Base-by-base conservation (phyloP, 2,329 filamentous ascomycete species). In the Nigrospora sphaerica region DNA sequence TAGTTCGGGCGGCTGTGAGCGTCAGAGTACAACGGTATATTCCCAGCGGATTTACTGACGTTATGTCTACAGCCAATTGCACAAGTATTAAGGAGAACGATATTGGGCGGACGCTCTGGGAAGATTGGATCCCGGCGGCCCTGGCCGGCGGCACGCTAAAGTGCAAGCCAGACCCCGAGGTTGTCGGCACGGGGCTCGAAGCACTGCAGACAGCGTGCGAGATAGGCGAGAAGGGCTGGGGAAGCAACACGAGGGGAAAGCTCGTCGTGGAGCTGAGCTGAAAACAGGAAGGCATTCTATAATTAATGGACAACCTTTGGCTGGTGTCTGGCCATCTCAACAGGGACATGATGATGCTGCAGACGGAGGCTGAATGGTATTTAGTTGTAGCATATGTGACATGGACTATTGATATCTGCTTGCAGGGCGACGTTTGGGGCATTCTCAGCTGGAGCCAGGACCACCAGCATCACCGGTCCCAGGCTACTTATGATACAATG, bases 121-220 rank as follows among this genome's bases (percentile, higher is more conserved):
- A 58, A 18, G 60, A 65, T 16, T 73, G 63, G 49, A 41, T 72
- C 11, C 60, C 66, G 0, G 49, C 57, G 18, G 71, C 69, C 5
- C 53, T 75, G 40, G 59, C 52, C 11, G 44, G 51, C 2, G 66
- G 66, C 2, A 57, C 55, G 3, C 68, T 66, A 46, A 58, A 62
- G n/a, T 58, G 67, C 9, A 64, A 65, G 36, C 71, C 72, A 1
- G 57, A 65, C 32, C 62, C 69, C 2, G 42, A 61, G 31, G 52
- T 73, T 38, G 59, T 69, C 1, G 67, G 69, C 6, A 58, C 65
- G 6, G 71, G 72, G 13, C 51, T 75, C 23, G 66, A 67, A 39
- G 62, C 57, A 32, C 57, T 73, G 4, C 68, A 75, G 46, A 28
- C 33, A 13, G 42, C 42, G 9, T 44, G 42, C 32, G 42, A 44